phyloP scores from a whole-genome alignment of 305 asterid species.

The Rubia peregrina region DNA sequence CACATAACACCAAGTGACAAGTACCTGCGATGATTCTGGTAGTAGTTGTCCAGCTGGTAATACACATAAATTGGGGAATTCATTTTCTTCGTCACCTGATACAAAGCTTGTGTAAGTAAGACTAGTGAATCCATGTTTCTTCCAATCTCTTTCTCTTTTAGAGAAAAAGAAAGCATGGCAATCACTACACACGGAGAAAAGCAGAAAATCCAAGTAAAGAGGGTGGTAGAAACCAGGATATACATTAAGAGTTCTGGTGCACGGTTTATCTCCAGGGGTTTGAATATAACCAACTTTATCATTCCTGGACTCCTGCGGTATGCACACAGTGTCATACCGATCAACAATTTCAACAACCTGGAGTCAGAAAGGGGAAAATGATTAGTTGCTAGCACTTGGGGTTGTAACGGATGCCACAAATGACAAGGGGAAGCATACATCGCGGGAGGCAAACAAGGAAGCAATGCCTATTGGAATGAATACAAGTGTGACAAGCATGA shows the following conservation, averaged over 20 bases:
- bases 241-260: conserved; percentile 52
- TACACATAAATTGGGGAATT: conserved; percentile 71
- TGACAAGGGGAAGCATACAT: conserved; percentile 36
- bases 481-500: conserved; percentile 65
- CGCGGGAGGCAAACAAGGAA: conserved; percentile 73
- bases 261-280: conserved; percentile 41
- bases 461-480: conserved; percentile 85
- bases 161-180: neutral
- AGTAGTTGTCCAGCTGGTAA: conserved; percentile 83
- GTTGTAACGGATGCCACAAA: neutral
- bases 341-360: conserved; percentile 90
- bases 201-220: neutral
- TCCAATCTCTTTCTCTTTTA: neutral
- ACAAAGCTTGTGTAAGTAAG: conserved; percentile 18
- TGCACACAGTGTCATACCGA: conserved; percentile 66
- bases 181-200: neutral
- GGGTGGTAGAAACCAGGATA: conserved; percentile 16
- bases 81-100: conserved; percentile 71
- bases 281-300: conserved; percentile 61
- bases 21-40: conserved; percentile 94
- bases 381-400: conserved; percentile 1
- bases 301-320: conserved; percentile 39
- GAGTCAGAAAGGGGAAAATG: conserved; percentile 7
- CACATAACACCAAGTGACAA: conserved; percentile 6
- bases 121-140: conserved; percentile 2